These are phyloP conservation scores for Halenospora varia DNA, from an alignment of 495 filamentous ascomycete genomes.

Conservation along the genomic window DNA sequence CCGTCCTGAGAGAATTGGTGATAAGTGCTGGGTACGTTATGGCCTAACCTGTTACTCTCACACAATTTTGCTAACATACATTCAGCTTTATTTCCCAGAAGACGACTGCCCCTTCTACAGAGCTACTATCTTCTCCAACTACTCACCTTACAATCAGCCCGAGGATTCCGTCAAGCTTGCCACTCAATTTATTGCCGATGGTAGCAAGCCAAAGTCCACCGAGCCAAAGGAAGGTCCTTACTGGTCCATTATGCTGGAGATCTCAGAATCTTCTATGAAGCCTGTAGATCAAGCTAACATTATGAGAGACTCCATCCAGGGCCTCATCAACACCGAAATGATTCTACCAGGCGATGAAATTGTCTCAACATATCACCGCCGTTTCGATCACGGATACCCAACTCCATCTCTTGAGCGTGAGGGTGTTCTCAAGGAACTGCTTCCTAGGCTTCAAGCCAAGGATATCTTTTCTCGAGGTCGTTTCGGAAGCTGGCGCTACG, in stretches of 20 bases:
- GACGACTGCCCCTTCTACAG: slow-evolving; percentile 99
- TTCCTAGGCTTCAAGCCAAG: slow-evolving; percentile 84
- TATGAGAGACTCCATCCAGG: slow-evolving; percentile 86
- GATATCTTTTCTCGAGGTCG: slow-evolving; percentile 95
- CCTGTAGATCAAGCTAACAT: slow-evolving; percentile 80
- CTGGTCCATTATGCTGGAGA: slow-evolving; percentile 99
- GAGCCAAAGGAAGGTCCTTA: slow-evolving; percentile 83
- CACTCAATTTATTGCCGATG: slow-evolving; percentile 79
- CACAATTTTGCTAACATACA: slow-evolving; percentile 15
- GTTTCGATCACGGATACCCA: slow-evolving; percentile 98
- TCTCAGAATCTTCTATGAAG: slow-evolving; percentile 95
- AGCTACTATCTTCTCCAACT: slow-evolving; percentile 99
- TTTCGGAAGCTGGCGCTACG: slow-evolving; percentile 98
- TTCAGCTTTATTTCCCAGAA: slow-evolving; percentile 95
- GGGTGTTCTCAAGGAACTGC: slow-evolving; percentile 84
- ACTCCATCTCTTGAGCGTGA: slow-evolving; percentile 94
- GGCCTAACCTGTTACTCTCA: not conserved
- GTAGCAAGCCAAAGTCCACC: slow-evolving; percentile 65
- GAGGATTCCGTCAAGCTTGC: slow-evolving; percentile 75
- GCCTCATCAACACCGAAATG: slow-evolving; percentile 96
- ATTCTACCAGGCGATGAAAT: slow-evolving; percentile 88
- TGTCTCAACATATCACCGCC: slow-evolving; percentile 96
- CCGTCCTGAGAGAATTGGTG: slow-evolving; percentile 93
- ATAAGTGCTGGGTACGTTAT: slow-evolving; percentile 91
- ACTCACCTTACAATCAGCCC: slow-evolving; percentile 98